Base-by-base conservation (phyloP, 441 rosid species). In the Pelargonium cotyledonis region DNA sequence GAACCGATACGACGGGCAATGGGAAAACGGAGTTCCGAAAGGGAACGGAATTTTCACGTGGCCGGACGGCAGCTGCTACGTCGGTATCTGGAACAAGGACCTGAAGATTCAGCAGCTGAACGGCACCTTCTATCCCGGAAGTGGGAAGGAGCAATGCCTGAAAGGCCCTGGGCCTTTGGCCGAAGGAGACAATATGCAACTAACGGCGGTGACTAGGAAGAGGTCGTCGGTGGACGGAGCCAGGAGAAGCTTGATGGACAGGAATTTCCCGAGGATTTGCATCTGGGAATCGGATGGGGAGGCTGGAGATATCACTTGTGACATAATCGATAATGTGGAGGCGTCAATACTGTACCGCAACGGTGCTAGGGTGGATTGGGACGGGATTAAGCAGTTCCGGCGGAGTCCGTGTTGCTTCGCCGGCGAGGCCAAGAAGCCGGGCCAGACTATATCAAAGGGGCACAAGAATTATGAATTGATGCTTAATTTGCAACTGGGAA, bases 401-500 rank as follows among this genome's bases (percentile, higher is more conserved):
- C 0, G 26, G 26, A 23, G 26, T 2, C 26, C 26, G 26, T 23
- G 26, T 23, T 23, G 26, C 26, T 23, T 23, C 2, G 26, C 26
- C 26, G 26, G 26, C 26, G 95, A 86, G 79, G 85, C 79, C 1
- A 90, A 92, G 88, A 90, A 86, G 75, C 95, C 89, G 0, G 99
- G 99, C 0, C 84, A 86, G 74, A 89, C 96, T 0, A 94, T 94
- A 16, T 85, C 95, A 0, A 91, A 94, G 75, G 99, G 99, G 47
- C 99, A 94, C 62, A 91, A 86, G 83, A 91, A 91, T 68, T 94
- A 94, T 23, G 99, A 89, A 63, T 80, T 94, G 76, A 94, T 91
- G 99, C 96, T 91, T 58, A 94, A 94, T 80, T 80, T 94, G 78
- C 99, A 94, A 65, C 72, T 89, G 81, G 98, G 98, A 11, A 89